A percentile compares a stretch with the other conserved stretches of the same genome.
phyloP scores from a whole-genome alignment of 495 filamentous ascomycete species.

The Thozetella sp. region DNA sequence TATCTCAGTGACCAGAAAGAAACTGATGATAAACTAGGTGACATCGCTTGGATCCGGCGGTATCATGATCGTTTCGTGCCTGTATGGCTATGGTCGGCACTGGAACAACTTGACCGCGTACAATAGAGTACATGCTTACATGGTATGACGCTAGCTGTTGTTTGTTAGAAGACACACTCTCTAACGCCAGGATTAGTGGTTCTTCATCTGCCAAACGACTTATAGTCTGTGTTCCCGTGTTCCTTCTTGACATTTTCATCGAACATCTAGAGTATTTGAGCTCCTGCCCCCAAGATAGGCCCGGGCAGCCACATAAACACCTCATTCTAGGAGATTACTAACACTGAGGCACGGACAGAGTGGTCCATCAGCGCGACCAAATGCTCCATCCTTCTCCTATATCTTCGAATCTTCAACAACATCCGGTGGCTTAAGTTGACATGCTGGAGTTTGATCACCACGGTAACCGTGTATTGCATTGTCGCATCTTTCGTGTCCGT shows the following conservation, averaged over 20 bases:
- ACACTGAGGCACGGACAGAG: too few species aligned
- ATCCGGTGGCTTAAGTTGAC: constrained; percentile 26
- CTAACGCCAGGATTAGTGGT: constrained; percentile 13
- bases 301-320: too few species aligned
- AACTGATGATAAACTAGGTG: constrained; percentile 5
- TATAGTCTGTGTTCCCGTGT: too few species aligned
- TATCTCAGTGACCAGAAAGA: neutral
- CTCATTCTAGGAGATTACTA: too few species aligned
- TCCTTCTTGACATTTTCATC: too few species aligned
- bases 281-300: too few species aligned
- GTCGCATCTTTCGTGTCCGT: constrained; percentile 31
- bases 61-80: constrained; percentile 26
- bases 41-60: constrained; percentile 21
- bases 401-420: constrained; percentile 30
- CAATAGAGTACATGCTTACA: constrained; percentile 22
- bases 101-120: constrained; percentile 7
- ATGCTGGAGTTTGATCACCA: constrained; percentile 18
- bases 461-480: constrained; percentile 22
- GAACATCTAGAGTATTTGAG: too few species aligned
- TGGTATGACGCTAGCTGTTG: constrained; percentile 10
- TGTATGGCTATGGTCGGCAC: constrained; percentile 28
- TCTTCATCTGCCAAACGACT: constrained; percentile 29
- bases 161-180: neutral
- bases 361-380: constrained; percentile 31
- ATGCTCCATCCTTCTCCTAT: constrained; percentile 34